Percentiles rank a stretch among this genome's conserved stretches.
Conservation (phyloP, 805 yeast species). For the Blastobotrys muscicola region DNA sequence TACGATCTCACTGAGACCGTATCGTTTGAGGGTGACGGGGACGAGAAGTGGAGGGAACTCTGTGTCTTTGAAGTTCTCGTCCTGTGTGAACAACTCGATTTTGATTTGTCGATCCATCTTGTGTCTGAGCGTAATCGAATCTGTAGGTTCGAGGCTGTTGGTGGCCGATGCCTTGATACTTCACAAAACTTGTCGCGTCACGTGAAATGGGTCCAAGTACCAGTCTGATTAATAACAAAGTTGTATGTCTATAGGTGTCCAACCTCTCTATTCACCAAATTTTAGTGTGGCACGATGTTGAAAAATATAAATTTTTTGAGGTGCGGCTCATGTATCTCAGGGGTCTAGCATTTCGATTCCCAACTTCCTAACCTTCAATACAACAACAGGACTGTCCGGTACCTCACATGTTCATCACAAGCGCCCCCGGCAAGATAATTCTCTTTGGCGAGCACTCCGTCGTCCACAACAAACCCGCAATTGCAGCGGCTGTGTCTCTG, state of each 20-base stretch:
- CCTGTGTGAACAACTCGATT: constrained; percentile 71
- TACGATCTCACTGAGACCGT: constrained; percentile 89
- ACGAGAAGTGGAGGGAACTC: constrained; percentile 73
- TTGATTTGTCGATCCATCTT: constrained; percentile 43
- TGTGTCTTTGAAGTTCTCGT: constrained; percentile 58
- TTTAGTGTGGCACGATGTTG: neutral
- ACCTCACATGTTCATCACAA: constrained; percentile 58
- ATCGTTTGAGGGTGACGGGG: constrained; percentile 78
- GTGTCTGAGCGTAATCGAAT: neutral
- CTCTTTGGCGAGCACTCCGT: constrained; percentile 96
- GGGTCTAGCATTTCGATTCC: neutral
- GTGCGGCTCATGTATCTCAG: neutral
- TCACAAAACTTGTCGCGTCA: neutral
- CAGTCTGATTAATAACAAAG: too few relatives aligned
- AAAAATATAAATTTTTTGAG: neutral
- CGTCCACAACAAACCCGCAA: constrained; percentile 86
- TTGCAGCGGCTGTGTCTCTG: constrained; percentile 87
- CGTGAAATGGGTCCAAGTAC: too few relatives aligned
- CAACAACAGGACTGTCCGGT: neutral
- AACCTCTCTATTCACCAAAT: neutral
- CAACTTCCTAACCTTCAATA: neutral
- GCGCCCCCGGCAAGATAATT: constrained; percentile 96
- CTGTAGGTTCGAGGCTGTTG: too few relatives aligned
- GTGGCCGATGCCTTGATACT: too few relatives aligned
- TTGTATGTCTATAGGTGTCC: neutral